A percentile compares a stretch with the other conserved stretches of the same genome.
phyloP scores from a whole-genome alignment of 2,329 filamentous ascomycete genomes.

The Cladosporium oxysporum region DNA sequence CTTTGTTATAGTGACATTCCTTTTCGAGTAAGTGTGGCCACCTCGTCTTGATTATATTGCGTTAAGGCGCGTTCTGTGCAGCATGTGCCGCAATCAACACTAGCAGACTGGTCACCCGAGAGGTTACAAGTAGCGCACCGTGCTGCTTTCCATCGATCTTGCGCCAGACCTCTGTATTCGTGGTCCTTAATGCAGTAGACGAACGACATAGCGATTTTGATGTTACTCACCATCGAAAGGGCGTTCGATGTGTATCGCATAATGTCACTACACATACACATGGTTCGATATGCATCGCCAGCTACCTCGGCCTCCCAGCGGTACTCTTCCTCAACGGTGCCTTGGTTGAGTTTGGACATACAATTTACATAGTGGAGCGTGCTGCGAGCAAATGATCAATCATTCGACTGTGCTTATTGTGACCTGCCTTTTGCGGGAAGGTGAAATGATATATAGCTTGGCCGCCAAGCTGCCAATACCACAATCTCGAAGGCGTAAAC shows the following conservation, averaged over 20 bases:
- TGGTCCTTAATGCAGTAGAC: not conserved
- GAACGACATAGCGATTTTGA: not conserved
- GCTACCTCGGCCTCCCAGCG: not conserved
- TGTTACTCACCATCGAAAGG: not conserved
- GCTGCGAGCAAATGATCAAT: not conserved
- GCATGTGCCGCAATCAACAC: not conserved
- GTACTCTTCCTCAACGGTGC: not conserved
- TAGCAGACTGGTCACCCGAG: not conserved
- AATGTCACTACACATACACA: not conserved
- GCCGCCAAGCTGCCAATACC: slow-evolving; percentile 17
- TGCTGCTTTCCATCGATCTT: not conserved
- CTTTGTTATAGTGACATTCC: too few relatives aligned
- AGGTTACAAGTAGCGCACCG: not conserved
- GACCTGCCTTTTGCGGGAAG: slow-evolving; percentile 13
- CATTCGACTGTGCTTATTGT: not conserved
- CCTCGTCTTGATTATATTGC: not conserved
- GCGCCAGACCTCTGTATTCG: not conserved
- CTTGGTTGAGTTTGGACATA: not conserved
- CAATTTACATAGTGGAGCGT: not conserved
- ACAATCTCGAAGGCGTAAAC: not conserved
- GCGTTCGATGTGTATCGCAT: not conserved
- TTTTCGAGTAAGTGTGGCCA: too few relatives aligned
- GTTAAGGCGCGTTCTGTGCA: not conserved
- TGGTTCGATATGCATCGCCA: not conserved
- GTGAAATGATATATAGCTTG: slow-evolving; percentile 7